Base-by-base conservation (phyloP, 2,329 filamentous ascomycete genomes). In the Fonsecaea monophora region DNA sequence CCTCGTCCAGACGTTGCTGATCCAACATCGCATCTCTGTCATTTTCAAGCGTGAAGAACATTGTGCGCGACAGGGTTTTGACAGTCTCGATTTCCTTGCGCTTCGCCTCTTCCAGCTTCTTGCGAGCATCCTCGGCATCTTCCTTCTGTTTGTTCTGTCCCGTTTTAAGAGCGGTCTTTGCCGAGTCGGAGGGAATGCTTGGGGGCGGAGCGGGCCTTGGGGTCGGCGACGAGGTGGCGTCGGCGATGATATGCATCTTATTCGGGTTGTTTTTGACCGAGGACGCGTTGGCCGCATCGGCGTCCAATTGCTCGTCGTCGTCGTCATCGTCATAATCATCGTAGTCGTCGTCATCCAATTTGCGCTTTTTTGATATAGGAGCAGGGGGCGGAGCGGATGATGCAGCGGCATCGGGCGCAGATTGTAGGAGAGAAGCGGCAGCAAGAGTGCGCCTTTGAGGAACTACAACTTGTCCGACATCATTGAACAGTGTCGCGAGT, bases 11-110 rank as follows among this genome's bases (percentile, higher is more conserved):
- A 78, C 94, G 92, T 78, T 98, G 93, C 79, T 99, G 95, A 78
- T 99, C 95, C 65, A 98, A 81, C 95, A 99, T 98, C 57, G 95
- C 95, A 74, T 94, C 92, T 63, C 92, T 88, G 77, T 99, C 95
- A 77, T 94, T 95, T 79, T 99, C 95, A 37, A 98, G 84, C 1
- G 95, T 97, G 78, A 97, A 94, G 79, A 98, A 96, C 71, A 97
- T 86, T 9, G 92, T 96, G 76, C 97, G 90, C 78, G 97, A 98
- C 79, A 91, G 95, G 74, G 89, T 87, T 80, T 93, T 93, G 53
- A 92, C 95, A 59, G 91, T 90, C 75, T 96, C 92, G 75, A 97
- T 94, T 56, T 92, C 94, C 35, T 91, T 92, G 77, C 90, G 94
- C 77, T 95, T 95, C 72, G 92, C 92, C 76, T 96, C 92, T 78